Base-by-base conservation (phyloP, 2,329 filamentous ascomycete genomes). In the Fusarium duplospermum region DNA sequence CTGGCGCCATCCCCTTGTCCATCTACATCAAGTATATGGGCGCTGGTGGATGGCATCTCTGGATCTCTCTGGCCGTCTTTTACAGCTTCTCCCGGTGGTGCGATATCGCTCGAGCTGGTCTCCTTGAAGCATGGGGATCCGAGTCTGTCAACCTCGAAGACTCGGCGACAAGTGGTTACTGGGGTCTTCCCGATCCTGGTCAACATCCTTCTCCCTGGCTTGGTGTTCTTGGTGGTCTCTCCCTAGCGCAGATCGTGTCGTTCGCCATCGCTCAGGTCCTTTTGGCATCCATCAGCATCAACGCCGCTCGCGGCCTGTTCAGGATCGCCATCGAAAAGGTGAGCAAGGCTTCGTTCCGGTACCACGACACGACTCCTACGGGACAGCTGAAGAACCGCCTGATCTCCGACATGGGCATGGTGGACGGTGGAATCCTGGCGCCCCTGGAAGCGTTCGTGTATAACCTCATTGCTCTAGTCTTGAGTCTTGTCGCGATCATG, bases 321-420 rank as follows among this genome's bases (percentile, higher is more conserved):
- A 86, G 86, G 70, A 87, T 90, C 42, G 93, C 94, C 22, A 90
- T 98, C 83, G 84, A 88, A 2, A 89, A 89, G 61, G 93, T 98
- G 59, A 93, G 92, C 79, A 89, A 91, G 76, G 93, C 95, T 0
- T 95, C 92, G 0, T 97, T 98, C 83, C 91, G 94, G 1, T 98
- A 95, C 82, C 96, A 97, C 83, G 95, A 98, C 80, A 91, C 94
- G 5, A 98, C 95, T 0, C 95, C 95, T 0, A 92, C 97, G 0
- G 95, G 95, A 0, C 90, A 95, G 56, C 85, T 98, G 70, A 98
- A 98, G 93, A 98, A 98, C 81, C 90, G 95, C 9, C 87, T 98
- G 69, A 97, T 95, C 0, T 94, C 94, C 2, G 95, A 98, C 78
- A 96, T 98, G 83, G 93, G 93, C 31, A 95, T 94, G 59, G 89